Evolutionary conservation across 768 basidiomycete genomes (phyloP).

Genomic region (Termitomyces sp.): DNA sequence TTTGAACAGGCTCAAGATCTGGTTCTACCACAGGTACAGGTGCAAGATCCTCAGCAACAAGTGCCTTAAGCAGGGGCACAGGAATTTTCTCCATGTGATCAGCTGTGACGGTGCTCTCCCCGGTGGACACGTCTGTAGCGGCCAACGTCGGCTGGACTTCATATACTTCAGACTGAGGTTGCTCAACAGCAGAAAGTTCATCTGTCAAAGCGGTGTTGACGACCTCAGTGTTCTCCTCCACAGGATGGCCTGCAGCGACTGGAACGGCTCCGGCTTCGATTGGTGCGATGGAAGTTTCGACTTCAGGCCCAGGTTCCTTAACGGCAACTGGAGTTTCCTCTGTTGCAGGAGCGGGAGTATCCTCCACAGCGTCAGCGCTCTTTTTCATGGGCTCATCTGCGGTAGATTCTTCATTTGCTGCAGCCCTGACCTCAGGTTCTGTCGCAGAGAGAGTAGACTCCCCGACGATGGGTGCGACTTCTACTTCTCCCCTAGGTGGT

Average conservation of each 20-base stretch:
- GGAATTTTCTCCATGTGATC: background rate
- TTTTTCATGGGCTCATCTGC: background rate
- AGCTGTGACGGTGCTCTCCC: background rate
- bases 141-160: background rate
- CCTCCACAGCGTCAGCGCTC: background rate
- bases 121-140: background rate
- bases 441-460: background rate
- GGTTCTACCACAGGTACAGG: background rate
- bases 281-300: background rate
- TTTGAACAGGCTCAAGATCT: too few relatives aligned
- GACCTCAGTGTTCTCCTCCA: background rate
- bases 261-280: background rate
- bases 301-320: background rate
- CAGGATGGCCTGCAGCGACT: background rate
- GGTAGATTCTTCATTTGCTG: background rate
- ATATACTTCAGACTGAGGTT: background rate
- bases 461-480: background rate
- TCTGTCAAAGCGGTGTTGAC: background rate
- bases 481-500: background rate
- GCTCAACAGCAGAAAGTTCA: background rate
- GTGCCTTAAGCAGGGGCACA: background rate
- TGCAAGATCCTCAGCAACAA: background rate
- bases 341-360: background rate
- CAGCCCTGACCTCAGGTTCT: background rate
- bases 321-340: background rate